A percentile compares a stretch with the other conserved stretches of the same genome.
Evolutionary conservation across 2,329 filamentous ascomycete species (phyloP).

Genomic region (Exophiala bonariae): DNA sequence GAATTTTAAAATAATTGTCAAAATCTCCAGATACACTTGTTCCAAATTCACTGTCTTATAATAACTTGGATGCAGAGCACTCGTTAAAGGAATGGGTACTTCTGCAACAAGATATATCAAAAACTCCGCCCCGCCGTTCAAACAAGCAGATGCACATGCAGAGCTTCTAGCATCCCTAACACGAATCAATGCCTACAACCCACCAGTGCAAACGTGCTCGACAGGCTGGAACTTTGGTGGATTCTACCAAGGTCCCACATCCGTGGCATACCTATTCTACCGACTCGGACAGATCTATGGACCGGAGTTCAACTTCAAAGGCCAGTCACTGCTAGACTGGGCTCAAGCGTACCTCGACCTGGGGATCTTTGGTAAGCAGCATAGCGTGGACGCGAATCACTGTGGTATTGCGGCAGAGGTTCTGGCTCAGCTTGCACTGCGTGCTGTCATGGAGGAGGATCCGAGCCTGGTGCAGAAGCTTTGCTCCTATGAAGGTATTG

Average conservation of each 20-base stretch:
- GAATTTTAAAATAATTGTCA: too few species aligned
- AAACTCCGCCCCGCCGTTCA: too few species aligned
- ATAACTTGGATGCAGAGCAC: too few species aligned
- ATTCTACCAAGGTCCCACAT: slow-evolving; percentile 55
- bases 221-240: slow-evolving; percentile 38
- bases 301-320: slow-evolving; percentile 46
- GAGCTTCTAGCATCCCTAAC: slow-evolving; percentile 23
- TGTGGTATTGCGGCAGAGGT: slow-evolving; percentile 55
- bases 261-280: slow-evolving; percentile 58
- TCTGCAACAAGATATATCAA: too few species aligned
- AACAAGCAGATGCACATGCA: slow-evolving; percentile 10
- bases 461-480: slow-evolving; percentile 40
- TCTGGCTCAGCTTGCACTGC: slow-evolving; percentile 49
- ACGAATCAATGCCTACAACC: slow-evolving; percentile 28
- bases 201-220: slow-evolving; percentile 27
- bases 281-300: slow-evolving; percentile 43
- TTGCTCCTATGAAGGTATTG: slow-evolving; percentile 14
- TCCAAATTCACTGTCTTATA: too few species aligned
- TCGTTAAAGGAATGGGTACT: too few species aligned
- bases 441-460: slow-evolving; percentile 45
- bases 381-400: slow-evolving; percentile 40
- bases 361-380: slow-evolving; percentile 5
- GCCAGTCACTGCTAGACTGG: slow-evolving; percentile 47
- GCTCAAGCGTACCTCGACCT: slow-evolving; percentile 45
- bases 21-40: too few species aligned